These are phyloP conservation scores for Kazachstania martiniae DNA, from an alignment of 805 yeast species.

Conservation along the genomic window DNA sequence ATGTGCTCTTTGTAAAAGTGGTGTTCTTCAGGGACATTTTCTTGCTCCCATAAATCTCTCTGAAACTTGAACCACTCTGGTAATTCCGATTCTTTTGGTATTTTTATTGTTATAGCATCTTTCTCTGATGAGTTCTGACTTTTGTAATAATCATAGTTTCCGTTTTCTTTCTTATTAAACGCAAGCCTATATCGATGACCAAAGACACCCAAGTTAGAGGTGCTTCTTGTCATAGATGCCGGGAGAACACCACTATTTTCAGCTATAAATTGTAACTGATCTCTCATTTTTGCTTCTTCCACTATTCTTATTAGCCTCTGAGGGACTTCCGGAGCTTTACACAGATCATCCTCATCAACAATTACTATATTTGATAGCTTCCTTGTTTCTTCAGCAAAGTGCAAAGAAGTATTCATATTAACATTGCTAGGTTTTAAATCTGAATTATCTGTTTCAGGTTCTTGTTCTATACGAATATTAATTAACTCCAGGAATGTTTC, in stretches of 20 bases:
- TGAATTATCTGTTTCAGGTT: slow-evolving; percentile 3
- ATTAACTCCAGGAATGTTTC: slow-evolving; percentile 76
- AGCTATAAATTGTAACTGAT: not conserved
- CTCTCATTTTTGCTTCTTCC: slow-evolving; percentile 13
- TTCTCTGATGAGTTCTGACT: slow-evolving; percentile 19
- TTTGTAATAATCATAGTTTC: slow-evolving; percentile 32
- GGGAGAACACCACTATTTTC: slow-evolving; percentile 4
- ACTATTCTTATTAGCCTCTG: slow-evolving; percentile 16
- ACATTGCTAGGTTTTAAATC: not conserved
- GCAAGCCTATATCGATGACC: slow-evolving; percentile 26
- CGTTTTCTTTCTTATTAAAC: slow-evolving; percentile 23
- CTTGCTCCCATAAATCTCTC: slow-evolving; percentile 55
- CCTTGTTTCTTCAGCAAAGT: slow-evolving; percentile 2
- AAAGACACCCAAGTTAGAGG: slow-evolving; percentile 23
- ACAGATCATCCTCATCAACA: slow-evolving; percentile 22
- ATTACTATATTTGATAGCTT: slow-evolving; percentile 11
- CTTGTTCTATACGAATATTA: slow-evolving; percentile 30
- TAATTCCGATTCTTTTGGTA: slow-evolving; percentile 54
- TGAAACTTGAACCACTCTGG: slow-evolving; percentile 68
- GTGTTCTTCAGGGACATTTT: slow-evolving; percentile 26
- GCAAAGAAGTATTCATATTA: too few relatives aligned
- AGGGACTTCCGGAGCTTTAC: slow-evolving; percentile 21
- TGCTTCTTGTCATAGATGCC: slow-evolving; percentile 6
- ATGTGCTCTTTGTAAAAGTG: slow-evolving; percentile 26
- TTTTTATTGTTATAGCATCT: slow-evolving; percentile 23